A percentile compares a stretch with the other conserved stretches of the same genome.
Conservation (phyloP, 192 early-diverging fungal species). For the Coemansia sp. region DNA sequence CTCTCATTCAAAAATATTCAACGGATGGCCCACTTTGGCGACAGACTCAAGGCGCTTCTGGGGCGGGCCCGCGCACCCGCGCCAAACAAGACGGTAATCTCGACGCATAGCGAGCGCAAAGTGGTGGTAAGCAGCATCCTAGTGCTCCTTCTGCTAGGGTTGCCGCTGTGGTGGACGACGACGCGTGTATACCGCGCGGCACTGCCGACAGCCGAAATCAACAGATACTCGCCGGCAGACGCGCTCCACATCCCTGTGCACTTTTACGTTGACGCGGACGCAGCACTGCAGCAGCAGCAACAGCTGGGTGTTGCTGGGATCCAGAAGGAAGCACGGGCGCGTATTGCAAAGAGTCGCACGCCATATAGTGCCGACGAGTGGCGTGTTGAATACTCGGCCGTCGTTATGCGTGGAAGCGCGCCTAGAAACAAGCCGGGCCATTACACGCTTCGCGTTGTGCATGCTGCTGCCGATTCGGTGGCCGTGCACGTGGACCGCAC, state of each 20-base stretch:
- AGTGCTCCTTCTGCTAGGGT: constrained; percentile 30
- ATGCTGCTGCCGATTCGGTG: background rate
- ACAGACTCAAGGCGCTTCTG: constrained; percentile 30
- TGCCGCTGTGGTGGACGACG: constrained; percentile 57
- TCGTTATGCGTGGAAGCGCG: background rate
- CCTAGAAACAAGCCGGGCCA: constrained; percentile 36
- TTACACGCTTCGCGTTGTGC: constrained; percentile 29
- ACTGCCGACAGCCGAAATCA: constrained; percentile 30
- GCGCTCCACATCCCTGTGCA: constrained; percentile 24
- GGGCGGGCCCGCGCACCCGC: constrained; percentile 12
- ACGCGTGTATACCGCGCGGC: constrained; percentile 56
- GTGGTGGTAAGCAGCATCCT: constrained; percentile 49
- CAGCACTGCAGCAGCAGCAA: constrained; percentile 6
- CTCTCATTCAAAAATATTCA: background rate
- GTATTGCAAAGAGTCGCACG: constrained; percentile 14
- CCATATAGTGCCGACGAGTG: constrained; percentile 20
- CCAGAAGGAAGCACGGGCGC: constrained; percentile 7
- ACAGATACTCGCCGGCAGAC: constrained; percentile 13
- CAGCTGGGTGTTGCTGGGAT: background rate
- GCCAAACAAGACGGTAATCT: constrained; percentile 28
- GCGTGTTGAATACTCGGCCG: constrained; percentile 19
- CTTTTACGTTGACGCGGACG: constrained; percentile 31
- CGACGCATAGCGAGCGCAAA: constrained; percentile 40
- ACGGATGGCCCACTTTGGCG: constrained; percentile 16
- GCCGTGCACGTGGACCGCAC: constrained; percentile 10